Evolutionary conservation across 2,329 filamentous ascomycete genomes (phyloP).

Genomic region (Talaromyces sp.): DNA sequence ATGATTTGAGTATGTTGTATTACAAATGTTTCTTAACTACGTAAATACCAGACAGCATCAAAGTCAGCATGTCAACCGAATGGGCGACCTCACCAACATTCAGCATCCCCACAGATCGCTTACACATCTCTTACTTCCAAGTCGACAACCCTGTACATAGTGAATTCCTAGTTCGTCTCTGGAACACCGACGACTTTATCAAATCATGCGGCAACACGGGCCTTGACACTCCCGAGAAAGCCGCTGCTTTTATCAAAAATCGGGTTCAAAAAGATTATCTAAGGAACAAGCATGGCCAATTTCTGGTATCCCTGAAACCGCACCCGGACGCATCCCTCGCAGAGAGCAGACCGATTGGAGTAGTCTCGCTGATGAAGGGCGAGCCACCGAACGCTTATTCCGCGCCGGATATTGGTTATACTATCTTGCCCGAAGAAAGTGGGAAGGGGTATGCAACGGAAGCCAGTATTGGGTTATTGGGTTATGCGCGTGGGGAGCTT

Average conservation of each 20-base stretch:
- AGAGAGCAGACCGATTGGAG: constrained; percentile 22
- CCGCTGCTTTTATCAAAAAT: constrained; percentile 13
- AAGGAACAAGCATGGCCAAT: constrained; percentile 15
- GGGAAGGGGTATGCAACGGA: constrained; percentile 32
- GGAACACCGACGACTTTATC: constrained; percentile 18
- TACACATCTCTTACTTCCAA: constrained; percentile 20
- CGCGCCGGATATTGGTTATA: constrained; percentile 27
- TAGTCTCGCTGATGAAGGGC: constrained; percentile 25
- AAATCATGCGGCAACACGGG: constrained; percentile 10
- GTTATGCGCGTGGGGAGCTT: constrained; percentile 22
- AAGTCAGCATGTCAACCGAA: neutral
- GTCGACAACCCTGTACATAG: constrained; percentile 10
- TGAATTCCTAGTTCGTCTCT: constrained; percentile 17
- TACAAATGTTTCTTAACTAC: neutral
- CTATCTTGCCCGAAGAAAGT: constrained; percentile 26
- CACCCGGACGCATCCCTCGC: neutral
- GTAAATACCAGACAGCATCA: neutral
- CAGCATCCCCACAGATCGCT: constrained; percentile 15
- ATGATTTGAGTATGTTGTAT: neutral
- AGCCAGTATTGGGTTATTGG: constrained; percentile 25
- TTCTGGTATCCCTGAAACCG: constrained; percentile 17
- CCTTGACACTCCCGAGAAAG: constrained; percentile 17
- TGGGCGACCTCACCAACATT: constrained; percentile 11
- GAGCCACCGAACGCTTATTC: constrained; percentile 24
- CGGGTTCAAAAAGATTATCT: constrained; percentile 14